Evolutionary conservation across 257 asterid species (phyloP).

Genomic region (Penstemon newberryi): DNA sequence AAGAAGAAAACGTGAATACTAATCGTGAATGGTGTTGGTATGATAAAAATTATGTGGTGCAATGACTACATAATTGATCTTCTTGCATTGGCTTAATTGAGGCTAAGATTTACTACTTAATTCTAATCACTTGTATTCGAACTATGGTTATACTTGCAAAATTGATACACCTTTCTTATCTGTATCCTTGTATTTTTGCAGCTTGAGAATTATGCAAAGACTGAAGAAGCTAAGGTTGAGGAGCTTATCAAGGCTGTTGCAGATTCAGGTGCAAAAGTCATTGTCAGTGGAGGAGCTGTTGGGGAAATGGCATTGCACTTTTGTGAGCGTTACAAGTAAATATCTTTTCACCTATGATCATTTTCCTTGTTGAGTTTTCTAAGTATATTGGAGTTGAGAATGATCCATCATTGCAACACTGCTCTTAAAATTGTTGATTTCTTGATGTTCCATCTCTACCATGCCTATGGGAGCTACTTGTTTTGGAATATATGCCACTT

Average conservation of each 20-base stretch:
- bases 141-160: no score
- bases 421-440: conserved; percentile 1
- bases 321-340: conserved; percentile 94
- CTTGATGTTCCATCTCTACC: conserved; percentile 1
- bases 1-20: neutral
- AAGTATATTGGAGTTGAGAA: conserved; percentile 7
- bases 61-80: no score
- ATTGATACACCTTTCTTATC: neutral
- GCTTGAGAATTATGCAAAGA: conserved; percentile 93
- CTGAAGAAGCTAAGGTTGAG: conserved; percentile 94
- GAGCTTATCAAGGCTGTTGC: conserved; percentile 91
- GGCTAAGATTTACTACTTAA: no score
- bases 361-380: conserved; percentile 13
- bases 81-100: no score
- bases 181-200: conserved; percentile 30
- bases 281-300: conserved; percentile 89
- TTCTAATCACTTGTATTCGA: no score
- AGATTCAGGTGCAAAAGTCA: conserved; percentile 92
- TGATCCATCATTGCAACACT: conserved; percentile 13
- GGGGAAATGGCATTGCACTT: conserved; percentile 99
- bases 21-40: neutral
- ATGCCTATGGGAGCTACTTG: neutral
- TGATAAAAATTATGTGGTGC: neutral
- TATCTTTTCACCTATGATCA: conserved; percentile 16
- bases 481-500: conserved; percentile 1